Evolutionary conservation across 2,329 filamentous ascomycete genomes (phyloP).

Genomic region (Fusarium sp.): DNA sequence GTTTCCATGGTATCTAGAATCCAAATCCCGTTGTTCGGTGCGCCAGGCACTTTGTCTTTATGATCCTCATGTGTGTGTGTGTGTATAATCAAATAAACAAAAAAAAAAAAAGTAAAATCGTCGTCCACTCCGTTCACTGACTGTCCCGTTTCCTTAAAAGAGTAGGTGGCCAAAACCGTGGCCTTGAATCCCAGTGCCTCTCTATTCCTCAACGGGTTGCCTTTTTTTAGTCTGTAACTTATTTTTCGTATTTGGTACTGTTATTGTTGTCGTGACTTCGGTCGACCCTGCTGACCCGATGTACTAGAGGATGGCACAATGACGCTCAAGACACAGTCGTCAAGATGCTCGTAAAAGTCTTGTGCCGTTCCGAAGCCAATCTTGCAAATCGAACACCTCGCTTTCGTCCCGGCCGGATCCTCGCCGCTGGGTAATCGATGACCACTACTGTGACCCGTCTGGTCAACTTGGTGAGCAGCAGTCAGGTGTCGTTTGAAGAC

Average conservation of each 20-base stretch:
- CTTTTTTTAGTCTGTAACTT: background rate
- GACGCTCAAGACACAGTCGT: constrained; percentile 71
- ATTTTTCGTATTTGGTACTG: background rate
- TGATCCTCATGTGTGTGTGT: constrained; percentile 19
- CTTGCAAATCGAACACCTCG: constrained; percentile 91
- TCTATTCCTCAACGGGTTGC: background rate
- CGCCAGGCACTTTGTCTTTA: constrained; percentile 34
- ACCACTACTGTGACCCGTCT: constrained; percentile 89
- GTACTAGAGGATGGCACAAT: constrained; percentile 58
- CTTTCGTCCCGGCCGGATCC: constrained; percentile 63
- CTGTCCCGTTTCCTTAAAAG: constrained; percentile 12
- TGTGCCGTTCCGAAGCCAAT: constrained; percentile 85
- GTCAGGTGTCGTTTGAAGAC: constrained; percentile 97
- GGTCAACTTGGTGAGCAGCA: constrained; percentile 92
- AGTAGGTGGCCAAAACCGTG: constrained; percentile 12
- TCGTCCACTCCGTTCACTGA: constrained; percentile 5
- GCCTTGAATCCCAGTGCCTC: constrained; percentile 9
- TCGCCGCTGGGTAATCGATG: constrained; percentile 49
- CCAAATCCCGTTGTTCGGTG: constrained; percentile 26
- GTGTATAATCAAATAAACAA: constrained; percentile 16
- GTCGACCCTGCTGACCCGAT: constrained; percentile 18
- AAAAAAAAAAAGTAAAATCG: constrained; percentile 15
- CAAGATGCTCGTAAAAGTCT: constrained; percentile 97
- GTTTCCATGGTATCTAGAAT: constrained; percentile 40
- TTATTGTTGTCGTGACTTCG: constrained; percentile 20